phyloP scores from a whole-genome alignment of 305 asterid species.

The Fraxinus paxiana region DNA sequence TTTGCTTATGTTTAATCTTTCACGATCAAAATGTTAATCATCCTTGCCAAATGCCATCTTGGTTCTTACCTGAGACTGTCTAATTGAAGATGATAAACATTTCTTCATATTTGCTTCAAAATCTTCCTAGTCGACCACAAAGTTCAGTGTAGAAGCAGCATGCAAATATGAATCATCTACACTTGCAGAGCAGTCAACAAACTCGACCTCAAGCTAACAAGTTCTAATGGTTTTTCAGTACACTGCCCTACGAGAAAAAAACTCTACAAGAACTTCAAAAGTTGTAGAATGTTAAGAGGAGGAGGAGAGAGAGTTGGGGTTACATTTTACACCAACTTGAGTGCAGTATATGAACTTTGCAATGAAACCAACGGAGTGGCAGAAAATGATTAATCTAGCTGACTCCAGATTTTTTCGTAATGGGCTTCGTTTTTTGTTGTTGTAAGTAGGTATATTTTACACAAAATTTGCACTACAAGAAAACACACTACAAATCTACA shows the following conservation, averaged over 20 bases:
- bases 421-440: background rate
- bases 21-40: background rate
- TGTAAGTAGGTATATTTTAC: background rate
- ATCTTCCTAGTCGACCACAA: background rate
- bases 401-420: background rate
- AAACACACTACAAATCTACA: background rate
- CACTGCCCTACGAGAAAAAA: background rate
- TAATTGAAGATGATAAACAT: background rate
- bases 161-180: background rate
- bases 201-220: background rate
- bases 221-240: background rate
- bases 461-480: conserved; percentile 1
- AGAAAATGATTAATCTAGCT: background rate
- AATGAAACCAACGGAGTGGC: background rate
- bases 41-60: background rate
- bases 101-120: background rate
- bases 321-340: background rate
- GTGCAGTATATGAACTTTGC: background rate
- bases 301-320: background rate
- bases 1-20: background rate
- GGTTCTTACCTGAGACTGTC: background rate
- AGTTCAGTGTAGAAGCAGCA: background rate
- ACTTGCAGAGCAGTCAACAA: background rate
- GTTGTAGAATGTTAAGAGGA: background rate
- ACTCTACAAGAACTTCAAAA: background rate